Base-by-base conservation (phyloP, 2,329 filamentous ascomycete genomes). In the Ophiostoma montium region DNA sequence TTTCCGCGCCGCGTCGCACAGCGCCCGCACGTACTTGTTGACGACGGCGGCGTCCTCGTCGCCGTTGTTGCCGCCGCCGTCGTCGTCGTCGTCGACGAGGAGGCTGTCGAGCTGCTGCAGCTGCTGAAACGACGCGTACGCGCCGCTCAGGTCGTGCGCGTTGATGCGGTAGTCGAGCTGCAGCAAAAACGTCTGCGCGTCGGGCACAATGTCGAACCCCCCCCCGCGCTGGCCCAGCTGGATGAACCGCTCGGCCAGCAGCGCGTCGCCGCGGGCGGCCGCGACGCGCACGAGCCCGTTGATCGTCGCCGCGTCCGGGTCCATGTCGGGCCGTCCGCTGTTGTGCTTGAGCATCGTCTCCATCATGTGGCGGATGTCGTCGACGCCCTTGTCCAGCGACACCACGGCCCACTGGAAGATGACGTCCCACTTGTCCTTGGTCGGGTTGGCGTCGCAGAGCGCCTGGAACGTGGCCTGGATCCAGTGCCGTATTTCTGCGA, bases 81-180 rank as follows among this genome's bases (percentile, higher is more conserved):
- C 82, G 46, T 78, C 72, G 21, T 78, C 70, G 8, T 74, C 66
- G 1, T 63, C 5, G 70, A 63, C n/a, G n/a, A n/a, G n/a, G n/a
- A n/a, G n/a, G 15, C 73, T 69, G 47, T 81, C 72, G 27, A 73
- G 64, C 15, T 70, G 63, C 62, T 54, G 80, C 74, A 89, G 66
- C 35, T 74, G 70, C 53, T 75, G 71, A 62, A 82, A 90, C 5
- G 82, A 75, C 9, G 70, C 70, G 51, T 76, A 72, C 2, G 84
- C 84, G 8, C 82, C 84, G 32, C 79, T 73, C 15, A 92, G 64
- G 61, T 95, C 84, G 2, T 78, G 74, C 4, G 81, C 77, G 35
- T 76, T 74, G n/a, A 94, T 70, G 12, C 81, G 78, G 57, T 92
- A 84, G 50, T 82, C 75, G 57, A 96, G 75, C 59, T 88, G 79